phyloP scores from a whole-genome alignment of 768 basidiomycete genomes.

The Chalciporus pseudorubinellus region DNA sequence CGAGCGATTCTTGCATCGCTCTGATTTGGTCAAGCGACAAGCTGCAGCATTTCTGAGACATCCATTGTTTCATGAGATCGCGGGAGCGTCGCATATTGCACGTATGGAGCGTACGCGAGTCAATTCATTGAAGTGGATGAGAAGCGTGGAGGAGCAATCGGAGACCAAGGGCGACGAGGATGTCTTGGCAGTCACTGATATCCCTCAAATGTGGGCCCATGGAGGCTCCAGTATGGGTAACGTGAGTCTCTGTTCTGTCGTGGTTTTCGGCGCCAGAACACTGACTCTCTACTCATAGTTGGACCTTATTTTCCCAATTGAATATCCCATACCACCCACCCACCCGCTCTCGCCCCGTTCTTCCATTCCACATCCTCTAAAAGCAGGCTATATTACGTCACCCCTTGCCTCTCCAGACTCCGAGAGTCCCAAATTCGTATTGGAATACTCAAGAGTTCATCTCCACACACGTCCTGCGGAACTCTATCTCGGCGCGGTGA shows the following conservation, averaged over 20 bases:
- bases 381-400: constrained; percentile 5
- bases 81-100: constrained; percentile 6
- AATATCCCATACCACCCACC: constrained; percentile 33
- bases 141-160: constrained; percentile 1
- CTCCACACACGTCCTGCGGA: constrained; percentile 47
- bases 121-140: constrained; percentile 25
- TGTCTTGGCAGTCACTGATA: constrained; percentile 6
- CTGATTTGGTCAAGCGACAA: constrained; percentile 37
- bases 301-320: constrained; percentile 33
- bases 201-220: constrained; percentile 12
- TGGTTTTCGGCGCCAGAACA: not conserved
- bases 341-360: constrained; percentile 24
- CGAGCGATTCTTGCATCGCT: constrained; percentile 47
- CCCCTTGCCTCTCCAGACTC: not conserved
- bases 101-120: not conserved
- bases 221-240: constrained; percentile 31
- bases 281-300: constrained; percentile 23
- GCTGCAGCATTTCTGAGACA: constrained; percentile 35
- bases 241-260: constrained; percentile 6
- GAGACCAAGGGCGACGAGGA: not conserved
- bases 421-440: constrained; percentile 8
- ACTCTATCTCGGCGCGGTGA: constrained; percentile 42
- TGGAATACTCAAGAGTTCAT: constrained; percentile 8
- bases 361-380: constrained; percentile 11
- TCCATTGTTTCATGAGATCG: constrained; percentile 48